Base-by-base conservation (phyloP, 139 green algal species). In the Coelastrella sp. region DNA sequence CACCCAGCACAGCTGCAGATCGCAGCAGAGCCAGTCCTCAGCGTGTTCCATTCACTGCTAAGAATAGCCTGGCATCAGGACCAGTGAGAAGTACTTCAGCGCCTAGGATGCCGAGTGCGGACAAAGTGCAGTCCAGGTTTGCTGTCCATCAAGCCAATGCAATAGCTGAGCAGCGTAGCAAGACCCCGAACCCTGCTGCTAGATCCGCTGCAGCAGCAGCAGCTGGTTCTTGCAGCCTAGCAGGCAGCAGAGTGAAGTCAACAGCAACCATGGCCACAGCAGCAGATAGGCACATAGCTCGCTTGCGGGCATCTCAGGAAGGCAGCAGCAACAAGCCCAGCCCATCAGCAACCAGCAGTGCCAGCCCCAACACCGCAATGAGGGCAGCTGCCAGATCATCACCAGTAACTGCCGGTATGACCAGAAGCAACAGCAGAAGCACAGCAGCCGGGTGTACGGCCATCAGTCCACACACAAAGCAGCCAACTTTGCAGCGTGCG, bases 41-140 rank as follows among this genome's bases (percentile, higher is more conserved):
- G 82, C 82, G 82, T 8, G 17, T 87, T 25, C 82, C 82, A 66
- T 49, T 65, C 27, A 14, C 63, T 49, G 82, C 63, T 27, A 79
- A 35, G 65, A 78, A 9, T 22, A 61, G 61, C 35, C 25, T 25
- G 9, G 65, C 65, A 56, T 25, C 82, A 22, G 63, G 25, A 25
- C 49, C 84, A 12, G 3, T 81, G 8, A 72, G 84, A 20, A 88
- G 84, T 73, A 9, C 84, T 8, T 88, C 84, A 68, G 84, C 84
- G 60, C 84, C 84, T 66, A 73, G 84, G 27, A 88, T 82, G 84
- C 61, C 56, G 20, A 68, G 63, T 65, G 66, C 84, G 58, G 84
- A 88, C 49, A 88, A 88, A 57, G 58, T 56, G 68, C 68, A 81
- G 68, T 88, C 84, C 4, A 56, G 84, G 19, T 88, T 88, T 81